A percentile compares a stretch with the other conserved stretches of the same genome.
Evolutionary conservation across 176 grass and related monocot species (phyloP).

Genomic region (Dendrocalamus sinicus): DNA sequence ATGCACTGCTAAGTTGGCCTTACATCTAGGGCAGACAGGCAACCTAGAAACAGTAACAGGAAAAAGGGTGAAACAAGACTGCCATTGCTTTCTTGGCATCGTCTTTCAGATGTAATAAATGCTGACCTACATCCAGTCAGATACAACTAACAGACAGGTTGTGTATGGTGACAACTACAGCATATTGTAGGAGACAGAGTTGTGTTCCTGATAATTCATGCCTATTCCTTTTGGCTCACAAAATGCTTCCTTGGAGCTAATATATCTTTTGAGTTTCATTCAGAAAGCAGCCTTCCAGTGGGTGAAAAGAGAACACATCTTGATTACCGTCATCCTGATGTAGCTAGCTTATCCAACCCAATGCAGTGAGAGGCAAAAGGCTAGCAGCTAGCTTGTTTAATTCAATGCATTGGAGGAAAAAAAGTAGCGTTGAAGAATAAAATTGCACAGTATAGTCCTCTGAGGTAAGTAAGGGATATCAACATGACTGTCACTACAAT

Average conservation of each 20-base stretch:
- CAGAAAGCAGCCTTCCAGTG: not conserved
- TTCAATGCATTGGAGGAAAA: not conserved
- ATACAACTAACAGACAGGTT: constrained; percentile 13
- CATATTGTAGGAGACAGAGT: not conserved
- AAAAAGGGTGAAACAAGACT: constrained; percentile 8
- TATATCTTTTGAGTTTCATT: constrained; percentile 22
- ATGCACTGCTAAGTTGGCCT: constrained; percentile 13
- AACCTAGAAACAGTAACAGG: constrained; percentile 4
- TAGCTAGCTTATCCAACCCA: constrained; percentile 29
- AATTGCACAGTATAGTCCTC: constrained; percentile 2
- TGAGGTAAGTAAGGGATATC: constrained; percentile 20
- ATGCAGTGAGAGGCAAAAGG: constrained; percentile 3
- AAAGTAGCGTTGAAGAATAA: not conserved
- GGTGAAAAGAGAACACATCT: constrained; percentile 1
- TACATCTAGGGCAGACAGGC: constrained; percentile 30
- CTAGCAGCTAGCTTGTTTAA: not conserved
- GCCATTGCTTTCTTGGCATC: constrained; percentile 22
- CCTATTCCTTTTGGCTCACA: constrained; percentile 14
- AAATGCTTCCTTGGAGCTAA: constrained; percentile 9
- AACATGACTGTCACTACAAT: constrained; percentile 23
- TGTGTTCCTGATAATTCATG: constrained; percentile 30
- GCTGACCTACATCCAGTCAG: constrained; percentile 6
- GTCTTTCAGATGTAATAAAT: constrained; percentile 14
- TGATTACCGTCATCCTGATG: not conserved
- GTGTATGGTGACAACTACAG: constrained; percentile 12